Evolutionary conservation across 129 eudicot genomes (phyloP).

Genomic region (Solidago caesia): DNA sequence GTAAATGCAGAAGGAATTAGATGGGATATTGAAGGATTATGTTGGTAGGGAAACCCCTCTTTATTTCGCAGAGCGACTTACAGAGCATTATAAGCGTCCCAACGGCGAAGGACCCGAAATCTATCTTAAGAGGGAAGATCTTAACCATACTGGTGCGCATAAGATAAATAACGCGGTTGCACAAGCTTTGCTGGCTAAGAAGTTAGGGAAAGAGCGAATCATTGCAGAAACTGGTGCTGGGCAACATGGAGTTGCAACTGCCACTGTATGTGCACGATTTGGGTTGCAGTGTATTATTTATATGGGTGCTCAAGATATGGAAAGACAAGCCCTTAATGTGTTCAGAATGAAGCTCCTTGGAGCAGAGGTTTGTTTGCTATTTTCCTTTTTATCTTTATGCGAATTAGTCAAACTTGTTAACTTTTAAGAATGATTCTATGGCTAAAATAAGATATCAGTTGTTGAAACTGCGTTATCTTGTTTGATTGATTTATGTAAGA

Average conservation of each 20-base stretch:
- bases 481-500: neutral
- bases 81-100: slow-evolving; percentile 73
- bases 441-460: neutral
- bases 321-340: slow-evolving; percentile 80
- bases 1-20: slow-evolving; percentile 70
- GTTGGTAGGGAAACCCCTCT: slow-evolving; percentile 92
- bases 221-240: slow-evolving; percentile 99
- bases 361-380: slow-evolving; percentile 64
- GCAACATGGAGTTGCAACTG: slow-evolving; percentile 94
- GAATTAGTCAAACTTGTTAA: neutral
- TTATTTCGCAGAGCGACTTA: slow-evolving; percentile 83
- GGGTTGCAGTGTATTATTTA: slow-evolving; percentile 73
- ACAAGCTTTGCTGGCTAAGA: slow-evolving; percentile 83
- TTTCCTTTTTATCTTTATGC: neutral
- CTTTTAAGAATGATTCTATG: neutral
- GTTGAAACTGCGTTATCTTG: neutral
- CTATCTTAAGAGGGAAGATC: slow-evolving; percentile 87
- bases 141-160: slow-evolving; percentile 90
- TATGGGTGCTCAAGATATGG: slow-evolving; percentile 98
- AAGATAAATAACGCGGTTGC: slow-evolving; percentile 87
- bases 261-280: slow-evolving; percentile 90
- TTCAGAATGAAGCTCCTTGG: slow-evolving; percentile 92
- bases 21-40: slow-evolving; percentile 72
- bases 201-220: slow-evolving; percentile 64
- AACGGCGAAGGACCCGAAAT: slow-evolving; percentile 86